Conservation (phyloP, 2,329 filamentous ascomycete genomes). For the Pseudogymnoascus sp. region DNA sequence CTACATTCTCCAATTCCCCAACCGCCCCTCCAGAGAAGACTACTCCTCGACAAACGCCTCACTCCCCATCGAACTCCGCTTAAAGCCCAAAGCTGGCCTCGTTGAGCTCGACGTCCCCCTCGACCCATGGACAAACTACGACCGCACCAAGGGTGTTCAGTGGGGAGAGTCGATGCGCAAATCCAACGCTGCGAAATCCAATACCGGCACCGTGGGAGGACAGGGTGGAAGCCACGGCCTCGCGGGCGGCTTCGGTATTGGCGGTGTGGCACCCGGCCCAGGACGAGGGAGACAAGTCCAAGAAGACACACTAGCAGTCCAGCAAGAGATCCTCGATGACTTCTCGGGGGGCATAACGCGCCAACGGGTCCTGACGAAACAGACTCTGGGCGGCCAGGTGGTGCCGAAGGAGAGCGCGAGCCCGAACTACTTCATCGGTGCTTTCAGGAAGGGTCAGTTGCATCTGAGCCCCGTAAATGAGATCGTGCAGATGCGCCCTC, state of each 20-base stretch:
- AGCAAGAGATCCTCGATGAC: conserved; percentile 36
- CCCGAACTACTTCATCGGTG: conserved; percentile 73
- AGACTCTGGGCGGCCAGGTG: conserved; percentile 78
- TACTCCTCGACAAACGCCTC: conserved; percentile 48
- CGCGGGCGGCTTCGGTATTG: conserved; percentile 63
- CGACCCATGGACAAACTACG: conserved; percentile 61
- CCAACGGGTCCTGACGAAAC: conserved; percentile 65
- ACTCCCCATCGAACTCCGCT: conserved; percentile 62
- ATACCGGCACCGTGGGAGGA: conserved; percentile 42
- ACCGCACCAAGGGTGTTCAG: conserved; percentile 69
- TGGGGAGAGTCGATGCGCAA: conserved; percentile 71
- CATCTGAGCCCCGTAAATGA: conserved; percentile 78
- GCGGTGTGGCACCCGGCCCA: conserved; percentile 31
- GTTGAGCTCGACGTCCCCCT: conserved; percentile 89
- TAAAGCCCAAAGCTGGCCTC: conserved; percentile 76
- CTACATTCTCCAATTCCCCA: conserved; percentile 83
- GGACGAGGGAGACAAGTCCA: conserved; percentile 32
- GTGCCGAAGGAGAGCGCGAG: conserved; percentile 53
- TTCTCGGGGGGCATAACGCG: conserved; percentile 61
- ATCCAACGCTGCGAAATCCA: conserved; percentile 39
- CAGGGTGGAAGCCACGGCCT: conserved; percentile 60
- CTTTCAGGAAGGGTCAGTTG: conserved; percentile 78
- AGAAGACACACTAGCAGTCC: conserved; percentile 37
- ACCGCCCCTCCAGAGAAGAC: conserved; percentile 51
- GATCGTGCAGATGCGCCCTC: conserved; percentile 80